Evolutionary conservation across 2,329 filamentous ascomycete genomes (phyloP), one percentile per base, ranked within the genome.

Genomic region (Claviceps arundinis): DNA sequence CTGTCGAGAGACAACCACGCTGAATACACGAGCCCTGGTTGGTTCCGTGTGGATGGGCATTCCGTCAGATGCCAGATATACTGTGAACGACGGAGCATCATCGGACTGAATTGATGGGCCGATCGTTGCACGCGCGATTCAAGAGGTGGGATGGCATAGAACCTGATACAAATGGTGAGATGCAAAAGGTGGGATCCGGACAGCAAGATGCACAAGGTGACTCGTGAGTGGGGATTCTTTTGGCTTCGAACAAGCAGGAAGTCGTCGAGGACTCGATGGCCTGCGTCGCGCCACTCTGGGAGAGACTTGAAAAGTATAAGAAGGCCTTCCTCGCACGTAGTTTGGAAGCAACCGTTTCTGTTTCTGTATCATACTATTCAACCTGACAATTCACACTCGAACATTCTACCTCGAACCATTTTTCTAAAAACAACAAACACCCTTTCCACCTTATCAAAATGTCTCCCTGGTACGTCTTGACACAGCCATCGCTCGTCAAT

Each of bases 401-500:
- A 40, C 37, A n/a, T 17, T 24, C n/a, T 26, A 40, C 30, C 43
- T 41, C 40, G 9, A 34, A n/a, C 19, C 42, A 30, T 24, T 51
- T 17, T 37, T 30, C 4, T 22, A 52, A 38, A 37, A 42, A 47
- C 1, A 16, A 17, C 22, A 45, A 46, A 26, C 14, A 34, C 24
- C 8, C 16, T 34, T 34, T 34, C 9, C 30, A 37, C 6, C 13
- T 42, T 38, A 41, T 50, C 48, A 53, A 41, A 38, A 57, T 57
- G 55, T 52, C 52, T 57, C 55, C 54, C 52, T 57, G 55, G 55
- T 57, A 55, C 41, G 52, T 48, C 17, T 4, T 11, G 30, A 34
- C 30, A 34, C 30, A 34, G 30, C 30, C 30, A 34, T 11, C 30
- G 30, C 30, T 34, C 30, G 9, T 11, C 30, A 34, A 34, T 4